A percentile compares a stretch with the other conserved stretches of the same genome.
Evolutionary conservation across 768 basidiomycete species (phyloP).

Genomic region (Tylopilus felleus): DNA sequence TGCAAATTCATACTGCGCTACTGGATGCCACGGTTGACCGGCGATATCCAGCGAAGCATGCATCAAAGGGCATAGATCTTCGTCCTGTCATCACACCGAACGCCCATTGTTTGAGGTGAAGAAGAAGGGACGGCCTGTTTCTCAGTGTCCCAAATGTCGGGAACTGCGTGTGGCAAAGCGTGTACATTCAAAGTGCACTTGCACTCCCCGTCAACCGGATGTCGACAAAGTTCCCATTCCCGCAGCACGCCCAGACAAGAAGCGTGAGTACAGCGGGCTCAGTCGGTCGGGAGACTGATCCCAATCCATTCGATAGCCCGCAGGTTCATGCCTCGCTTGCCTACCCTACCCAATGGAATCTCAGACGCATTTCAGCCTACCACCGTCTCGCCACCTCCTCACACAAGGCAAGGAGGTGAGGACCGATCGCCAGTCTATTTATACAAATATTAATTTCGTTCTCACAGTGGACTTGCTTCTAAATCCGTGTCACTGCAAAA

Average conservation of each 20-base stretch:
- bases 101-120: constrained; percentile 91
- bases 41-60: constrained; percentile 68
- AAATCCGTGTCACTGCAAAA: constrained; percentile 62
- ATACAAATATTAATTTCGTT: neutral
- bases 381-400: constrained; percentile 30
- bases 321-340: constrained; percentile 67
- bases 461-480: constrained; percentile 54
- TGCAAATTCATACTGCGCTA: constrained; percentile 12
- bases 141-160: constrained; percentile 85
- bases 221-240: constrained; percentile 32
- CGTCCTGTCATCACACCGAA: constrained; percentile 81
- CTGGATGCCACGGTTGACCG: constrained; percentile 11
- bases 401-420: constrained; percentile 51
- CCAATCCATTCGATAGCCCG: constrained; percentile 41
- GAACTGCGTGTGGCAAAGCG: constrained; percentile 76
- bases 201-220: constrained; percentile 41
- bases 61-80: constrained; percentile 93
- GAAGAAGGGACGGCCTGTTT: constrained; percentile 89
- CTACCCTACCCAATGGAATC: constrained; percentile 72
- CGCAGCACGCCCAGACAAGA: constrained; percentile 31
- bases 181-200: constrained; percentile 81
- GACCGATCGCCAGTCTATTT: neutral
- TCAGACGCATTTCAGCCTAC: constrained; percentile 46
- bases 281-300: constrained; percentile 16
- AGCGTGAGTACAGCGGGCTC: constrained; percentile 23